These are phyloP conservation scores for Ophiostoma fasciatum DNA, from an alignment of 2,329 filamentous ascomycete genomes.

Conservation along the genomic window DNA sequence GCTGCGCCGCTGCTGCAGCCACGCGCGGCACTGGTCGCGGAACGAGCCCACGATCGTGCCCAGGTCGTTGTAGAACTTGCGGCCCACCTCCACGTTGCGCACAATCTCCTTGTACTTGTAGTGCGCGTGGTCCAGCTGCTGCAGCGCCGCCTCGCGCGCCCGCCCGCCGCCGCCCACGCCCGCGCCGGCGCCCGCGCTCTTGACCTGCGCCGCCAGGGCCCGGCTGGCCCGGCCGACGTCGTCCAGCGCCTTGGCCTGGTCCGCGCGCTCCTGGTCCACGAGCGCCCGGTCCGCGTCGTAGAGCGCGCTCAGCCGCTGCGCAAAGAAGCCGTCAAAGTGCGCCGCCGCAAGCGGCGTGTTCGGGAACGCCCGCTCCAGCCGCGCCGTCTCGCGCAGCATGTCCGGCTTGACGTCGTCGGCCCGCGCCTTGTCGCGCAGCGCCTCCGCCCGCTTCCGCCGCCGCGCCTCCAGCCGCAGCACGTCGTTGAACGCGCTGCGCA, in stretches of 20 bases:
- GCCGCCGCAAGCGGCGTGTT: constrained; percentile 73
- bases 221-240: constrained; percentile 63
- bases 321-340: constrained; percentile 87
- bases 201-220: constrained; percentile 54
- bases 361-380: constrained; percentile 73
- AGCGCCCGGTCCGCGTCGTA: constrained; percentile 69
- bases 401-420: constrained; percentile 80
- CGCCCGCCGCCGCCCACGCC: constrained; percentile 39
- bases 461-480: constrained; percentile 69
- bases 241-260: constrained; percentile 58
- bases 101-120: constrained; percentile 95
- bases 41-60: constrained; percentile 74
- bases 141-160: constrained; percentile 74
- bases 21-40: constrained; percentile 60
- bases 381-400: constrained; percentile 67
- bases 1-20: constrained; percentile 64
- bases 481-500: constrained; percentile 74
- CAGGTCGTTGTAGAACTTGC: constrained; percentile 96
- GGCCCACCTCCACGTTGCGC: constrained; percentile 74
- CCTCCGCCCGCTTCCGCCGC: constrained; percentile 64
- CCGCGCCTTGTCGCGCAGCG: constrained; percentile 62
- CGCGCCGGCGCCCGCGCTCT: constrained; percentile 45
- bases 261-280: constrained; percentile 54
- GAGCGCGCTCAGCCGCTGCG: constrained; percentile 55
- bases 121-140: constrained; percentile 80